Conservation (phyloP, 768 basidiomycete genomes). For the Rhizopogon roseolus region DNA sequence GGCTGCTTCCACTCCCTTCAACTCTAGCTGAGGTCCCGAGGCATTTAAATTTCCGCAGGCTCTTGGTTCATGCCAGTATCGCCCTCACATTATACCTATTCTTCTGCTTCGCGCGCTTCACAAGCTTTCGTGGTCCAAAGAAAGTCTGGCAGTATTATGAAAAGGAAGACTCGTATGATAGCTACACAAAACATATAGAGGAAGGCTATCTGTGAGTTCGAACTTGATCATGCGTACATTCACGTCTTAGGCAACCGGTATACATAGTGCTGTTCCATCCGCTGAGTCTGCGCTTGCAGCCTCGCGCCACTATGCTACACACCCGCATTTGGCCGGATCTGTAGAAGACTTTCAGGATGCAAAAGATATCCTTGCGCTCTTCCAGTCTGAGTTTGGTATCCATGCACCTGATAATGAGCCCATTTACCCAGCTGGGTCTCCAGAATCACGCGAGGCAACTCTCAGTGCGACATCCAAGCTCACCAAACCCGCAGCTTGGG, state of each 20-base stretch:
- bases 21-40: slow-evolving; percentile 1
- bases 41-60: slow-evolving; percentile 2
- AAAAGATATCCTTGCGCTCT: slow-evolving; percentile 57
- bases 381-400: slow-evolving; percentile 63
- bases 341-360: slow-evolving; percentile 59
- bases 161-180: slow-evolving; percentile 6
- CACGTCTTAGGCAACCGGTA: background rate
- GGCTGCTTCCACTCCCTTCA: slow-evolving; percentile 9
- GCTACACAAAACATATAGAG: slow-evolving; percentile 19
- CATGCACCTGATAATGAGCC: slow-evolving; percentile 38
- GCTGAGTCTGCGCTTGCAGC: slow-evolving; percentile 51
- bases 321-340: slow-evolving; percentile 72
- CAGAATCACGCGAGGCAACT: slow-evolving; percentile 63
- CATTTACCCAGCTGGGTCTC: slow-evolving; percentile 70
- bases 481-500: slow-evolving; percentile 63
- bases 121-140: background rate
- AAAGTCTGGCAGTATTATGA: slow-evolving; percentile 1
- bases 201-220: slow-evolving; percentile 30
- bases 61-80: slow-evolving; percentile 4
- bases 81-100: slow-evolving; percentile 8
- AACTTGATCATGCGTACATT: background rate
- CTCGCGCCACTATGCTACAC: slow-evolving; percentile 58
- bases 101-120: slow-evolving; percentile 1
- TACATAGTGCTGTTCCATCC: slow-evolving; percentile 48
- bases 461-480: slow-evolving; percentile 44